Evolutionary conservation across 2,329 filamentous ascomycete species (phyloP), one percentile per base, ranked within the genome.

Genomic region (Venturia oleaginea): DNA sequence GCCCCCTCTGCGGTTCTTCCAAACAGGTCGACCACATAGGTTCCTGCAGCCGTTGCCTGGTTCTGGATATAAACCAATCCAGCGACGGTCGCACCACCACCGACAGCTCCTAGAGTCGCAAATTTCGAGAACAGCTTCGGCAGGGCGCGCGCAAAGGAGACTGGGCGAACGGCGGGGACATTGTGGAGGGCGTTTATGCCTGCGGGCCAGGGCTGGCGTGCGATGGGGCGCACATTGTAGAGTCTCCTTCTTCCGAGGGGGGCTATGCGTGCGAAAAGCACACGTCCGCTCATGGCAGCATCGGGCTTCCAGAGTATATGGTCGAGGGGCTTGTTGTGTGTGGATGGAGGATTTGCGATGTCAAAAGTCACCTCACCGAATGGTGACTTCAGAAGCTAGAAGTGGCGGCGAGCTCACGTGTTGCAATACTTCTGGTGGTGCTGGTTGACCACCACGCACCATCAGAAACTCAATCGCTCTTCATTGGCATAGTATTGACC

Each of bases 31-130:
- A 89, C 81, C 2, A 86, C 88, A 75, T 89, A 92, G 66, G 84
- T 91, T 66, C 89, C 89, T 27, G 89, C 88, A 79, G 91, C 86
- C 64, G 88, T 86, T 67, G 94, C 93, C 77, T 99, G 94, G 74
- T 99, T 97, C 74, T 99, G 94, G 60, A 99, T 79, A 83, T 96
- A 99, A 32, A 92, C 92, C 66, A 95, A 79, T 2, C 90, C 90
- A 17, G 91, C 92, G 68, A 99, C 84, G 72, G 92, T 90, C 59
- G 92, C 84, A 51, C 91, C 92, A 51, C 93, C 94, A 71, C 96
- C 92, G 79, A 97, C 88, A 65, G 94, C 94, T 24, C 94, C 94
- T 64, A 96, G 81, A 65, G 92, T 86, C 42, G 87, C 83, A 70
- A 99, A 88, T 79, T 97, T 99, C 72, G 94, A 77, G n/a, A 94